Base-by-base conservation (phyloP, 345 rosid species). In the Eutrema japonicum region DNA sequence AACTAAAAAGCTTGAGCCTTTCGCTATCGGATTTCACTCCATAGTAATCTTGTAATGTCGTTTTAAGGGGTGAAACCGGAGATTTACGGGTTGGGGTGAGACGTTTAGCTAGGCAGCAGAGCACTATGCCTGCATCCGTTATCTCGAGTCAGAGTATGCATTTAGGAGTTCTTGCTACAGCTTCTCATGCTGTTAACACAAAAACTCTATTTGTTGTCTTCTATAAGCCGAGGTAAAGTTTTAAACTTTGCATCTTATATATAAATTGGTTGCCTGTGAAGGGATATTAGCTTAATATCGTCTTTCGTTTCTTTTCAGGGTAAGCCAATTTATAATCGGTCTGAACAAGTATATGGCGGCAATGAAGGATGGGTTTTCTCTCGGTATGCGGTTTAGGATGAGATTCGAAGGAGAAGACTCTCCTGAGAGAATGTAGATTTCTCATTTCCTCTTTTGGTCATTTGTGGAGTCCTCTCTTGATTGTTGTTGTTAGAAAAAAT, bases 141-240 rank as follows among this genome's bases (percentile, higher is more conserved):
- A 86, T 90, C 65, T 88, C 94, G 43, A 82, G 90, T 74, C 94
- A 90, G 52, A 88, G 94, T 83, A 88, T 90, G 92, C 92, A 85
- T 77, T 81, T 87, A 55, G 96, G 94, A 72, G 94, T 88, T 63
- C 94, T 88, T 71, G 94, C 94, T 67, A 85, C 92, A 30, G 96
- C 94, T 63, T 83, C 94, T 76, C 94, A 90, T 58, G 92, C 94
- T 71, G 81, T 83, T 64, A 75, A 62, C 12, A 82, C 89, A 33
- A 79, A 70, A 35, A 82, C 90, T 16, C 68, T 84, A 33, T 90
- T 88, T 79, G 82, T 86, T 74, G 91, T 90, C 13, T 88, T 86
- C 72, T 90, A 86, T 81, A 90, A 86, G 59, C 91, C 96, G 13
- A 88, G 96, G 96, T 90, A 14, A 71, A 3, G 45, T 49, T 71